A percentile compares a stretch with the other conserved stretches of the same genome.
These are phyloP conservation scores for Umbelopsis sp. DNA, from an alignment of 371 early-diverging fungal species.

Conservation along the genomic window DNA sequence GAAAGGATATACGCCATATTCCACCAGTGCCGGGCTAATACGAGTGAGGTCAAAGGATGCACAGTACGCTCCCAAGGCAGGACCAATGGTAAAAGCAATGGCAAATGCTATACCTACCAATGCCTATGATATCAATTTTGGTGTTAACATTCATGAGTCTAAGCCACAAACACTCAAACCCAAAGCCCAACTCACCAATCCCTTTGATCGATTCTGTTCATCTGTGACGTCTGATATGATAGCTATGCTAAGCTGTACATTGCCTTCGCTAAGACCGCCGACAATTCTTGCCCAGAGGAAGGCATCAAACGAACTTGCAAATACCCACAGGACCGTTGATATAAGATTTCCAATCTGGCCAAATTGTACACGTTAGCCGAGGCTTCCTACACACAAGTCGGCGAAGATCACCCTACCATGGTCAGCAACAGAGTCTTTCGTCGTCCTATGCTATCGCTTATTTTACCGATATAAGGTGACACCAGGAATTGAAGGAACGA, in stretches of 20 bases:
- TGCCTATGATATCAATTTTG: slow-evolving; percentile 58
- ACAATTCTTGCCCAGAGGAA: slow-evolving; percentile 90
- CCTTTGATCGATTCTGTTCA: slow-evolving; percentile 73
- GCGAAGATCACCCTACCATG: slow-evolving; percentile 62
- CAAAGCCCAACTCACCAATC: slow-evolving; percentile 56
- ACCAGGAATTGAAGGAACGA: slow-evolving; percentile 92
- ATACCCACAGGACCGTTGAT: slow-evolving; percentile 88
- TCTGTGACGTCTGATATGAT: slow-evolving; percentile 95
- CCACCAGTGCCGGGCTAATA: slow-evolving; percentile 51
- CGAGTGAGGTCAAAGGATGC: slow-evolving; percentile 71
- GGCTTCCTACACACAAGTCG: too few species aligned
- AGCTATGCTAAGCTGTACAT: slow-evolving; percentile 94
- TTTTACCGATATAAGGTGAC: slow-evolving; percentile 83
- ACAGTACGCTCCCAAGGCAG: slow-evolving; percentile 92
- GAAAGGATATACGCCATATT: slow-evolving; percentile 74
- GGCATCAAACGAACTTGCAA: slow-evolving; percentile 77
- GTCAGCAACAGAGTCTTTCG: slow-evolving; percentile 82
- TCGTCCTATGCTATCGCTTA: slow-evolving; percentile 86
- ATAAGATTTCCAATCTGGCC: slow-evolving; percentile 82
- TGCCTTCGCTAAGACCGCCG: slow-evolving; percentile 95
- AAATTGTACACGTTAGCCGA: not conserved
- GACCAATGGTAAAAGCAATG: slow-evolving; percentile 94
- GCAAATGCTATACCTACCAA: slow-evolving; percentile 97
- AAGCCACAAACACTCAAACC: not conserved
- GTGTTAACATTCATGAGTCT: not conserved